Percentiles rank a stretch among this genome's conserved stretches.
Evolutionary conservation across 768 basidiomycete genomes (phyloP).

Genomic region (Trametes villosa): DNA sequence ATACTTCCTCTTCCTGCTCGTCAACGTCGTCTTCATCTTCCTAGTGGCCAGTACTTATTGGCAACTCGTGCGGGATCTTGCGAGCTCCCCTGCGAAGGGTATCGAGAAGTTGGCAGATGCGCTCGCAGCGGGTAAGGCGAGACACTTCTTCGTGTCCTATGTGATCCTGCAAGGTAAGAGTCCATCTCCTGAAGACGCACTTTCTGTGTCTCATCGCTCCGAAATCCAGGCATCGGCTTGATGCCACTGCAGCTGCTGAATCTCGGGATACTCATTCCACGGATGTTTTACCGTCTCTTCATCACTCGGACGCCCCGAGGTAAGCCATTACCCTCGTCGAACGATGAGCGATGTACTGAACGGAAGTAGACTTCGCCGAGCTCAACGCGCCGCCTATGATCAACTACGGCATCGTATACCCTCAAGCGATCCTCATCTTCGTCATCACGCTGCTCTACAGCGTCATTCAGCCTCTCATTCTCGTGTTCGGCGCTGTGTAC

Average conservation of each 20-base stretch:
- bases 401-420: slow-evolving; percentile 97
- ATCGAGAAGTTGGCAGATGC: slow-evolving; percentile 91
- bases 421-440: slow-evolving; percentile 95
- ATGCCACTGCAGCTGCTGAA: slow-evolving; percentile 97
- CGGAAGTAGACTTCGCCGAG: slow-evolving; percentile 81
- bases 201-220: slow-evolving; percentile 6
- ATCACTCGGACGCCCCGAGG: slow-evolving; percentile 91
- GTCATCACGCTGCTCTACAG: slow-evolving; percentile 95
- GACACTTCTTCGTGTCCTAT: slow-evolving; percentile 85
- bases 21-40: slow-evolving; percentile 95
- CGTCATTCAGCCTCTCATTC: slow-evolving; percentile 92
- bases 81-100: slow-evolving; percentile 91
- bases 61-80: slow-evolving; percentile 89
- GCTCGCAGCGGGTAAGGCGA: slow-evolving; percentile 75
- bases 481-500: slow-evolving; percentile 94
- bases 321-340: slow-evolving; percentile 30
- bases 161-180: slow-evolving; percentile 77
- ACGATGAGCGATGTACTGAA: slow-evolving; percentile 5
- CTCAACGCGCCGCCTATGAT: slow-evolving; percentile 98
- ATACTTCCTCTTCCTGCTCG: slow-evolving; percentile 90
- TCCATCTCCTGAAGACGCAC: not conserved
- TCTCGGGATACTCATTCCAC: slow-evolving; percentile 84
- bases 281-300: slow-evolving; percentile 73
- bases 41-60: slow-evolving; percentile 90
- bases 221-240: slow-evolving; percentile 72